Base-by-base conservation (phyloP, 2,329 filamentous ascomycete species). In the Zopfia rhizophila region DNA sequence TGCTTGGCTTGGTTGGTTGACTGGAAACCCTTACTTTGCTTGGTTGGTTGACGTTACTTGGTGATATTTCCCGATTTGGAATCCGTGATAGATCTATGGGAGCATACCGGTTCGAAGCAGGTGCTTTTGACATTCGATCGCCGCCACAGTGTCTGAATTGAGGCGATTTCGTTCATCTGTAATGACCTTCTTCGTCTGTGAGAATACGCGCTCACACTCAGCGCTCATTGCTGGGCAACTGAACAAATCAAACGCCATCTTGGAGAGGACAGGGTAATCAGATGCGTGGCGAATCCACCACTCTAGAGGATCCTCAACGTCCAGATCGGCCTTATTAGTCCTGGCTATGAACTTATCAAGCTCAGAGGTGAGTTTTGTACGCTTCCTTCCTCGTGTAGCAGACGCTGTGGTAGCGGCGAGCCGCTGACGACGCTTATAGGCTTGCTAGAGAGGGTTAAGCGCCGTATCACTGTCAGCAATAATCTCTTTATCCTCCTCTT, bases 201-300 rank as follows among this genome's bases (percentile, higher is more conserved):
- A 21, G 35, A 45, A 45, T 33, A 45, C 33, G 7, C 42, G 25
- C 42, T 45, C 36, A 40, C 42, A 45, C 42, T 45, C 21, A 45
- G 42, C 25, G 22, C 42, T 45, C 27, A 41, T 46, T 40, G 23
- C 43, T n/a, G 28, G 43, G 36, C 22, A 29, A 36, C 17, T 40
- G 32, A 46, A 46, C 29, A 45, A 10, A 30, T 36, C 28, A 23
- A 46, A 46, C 43, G 18, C 43, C 27, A 25, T 39, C 22, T 29
- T 18, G 37, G 13, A 41, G 30, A 46, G 43, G 11, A 46, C 36
- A 36, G 36, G 30, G n/a, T 28, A 46, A 8, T 46, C 22, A 38
- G 33, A 21, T 45, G 17, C 17, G 27, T 45, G 10, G 7, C 24
- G 17, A 32, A 38, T 3, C 42, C 11, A 45, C 33, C 17, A 45